Evolutionary conservation across 306 rosid genomes (phyloP).

Genomic region (Arachis hypogaea): DNA sequence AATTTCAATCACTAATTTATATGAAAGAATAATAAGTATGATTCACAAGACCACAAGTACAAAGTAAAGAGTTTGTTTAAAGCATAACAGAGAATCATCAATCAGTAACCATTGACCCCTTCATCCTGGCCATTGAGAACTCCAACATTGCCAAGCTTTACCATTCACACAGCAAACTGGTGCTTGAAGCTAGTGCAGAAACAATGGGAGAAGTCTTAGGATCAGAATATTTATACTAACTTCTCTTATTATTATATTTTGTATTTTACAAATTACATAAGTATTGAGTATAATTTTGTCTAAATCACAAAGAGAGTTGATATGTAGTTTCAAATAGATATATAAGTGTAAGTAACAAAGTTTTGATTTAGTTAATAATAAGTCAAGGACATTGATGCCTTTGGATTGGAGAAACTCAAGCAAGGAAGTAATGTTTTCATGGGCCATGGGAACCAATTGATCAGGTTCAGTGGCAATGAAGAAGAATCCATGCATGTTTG

Average conservation of each 20-base stretch:
- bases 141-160: constrained; percentile 69
- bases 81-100: constrained; percentile 23
- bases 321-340: neutral
- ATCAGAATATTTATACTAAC: constrained; percentile 41
- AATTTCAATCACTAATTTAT: neutral
- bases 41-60: constrained; percentile 4
- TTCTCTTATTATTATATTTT: no score
- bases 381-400: constrained; percentile 64
- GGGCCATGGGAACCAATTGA: constrained; percentile 62
- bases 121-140: constrained; percentile 59
- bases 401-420: constrained; percentile 65
- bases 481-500: constrained; percentile 68
- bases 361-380: neutral
- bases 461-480: constrained; percentile 65
- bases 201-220: constrained; percentile 66
- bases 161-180: constrained; percentile 76
- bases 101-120: constrained; percentile 64
- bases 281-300: no score
- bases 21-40: constrained; percentile 6
- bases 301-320: no score
- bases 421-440: constrained; percentile 62
- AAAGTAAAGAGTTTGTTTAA: neutral
- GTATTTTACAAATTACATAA: no score
- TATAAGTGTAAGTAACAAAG: neutral
- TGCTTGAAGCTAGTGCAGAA: constrained; percentile 51